Evolutionary conservation across 169 alveolate genomes (phyloP).

Genomic region (Eimeria necatrix): DNA sequence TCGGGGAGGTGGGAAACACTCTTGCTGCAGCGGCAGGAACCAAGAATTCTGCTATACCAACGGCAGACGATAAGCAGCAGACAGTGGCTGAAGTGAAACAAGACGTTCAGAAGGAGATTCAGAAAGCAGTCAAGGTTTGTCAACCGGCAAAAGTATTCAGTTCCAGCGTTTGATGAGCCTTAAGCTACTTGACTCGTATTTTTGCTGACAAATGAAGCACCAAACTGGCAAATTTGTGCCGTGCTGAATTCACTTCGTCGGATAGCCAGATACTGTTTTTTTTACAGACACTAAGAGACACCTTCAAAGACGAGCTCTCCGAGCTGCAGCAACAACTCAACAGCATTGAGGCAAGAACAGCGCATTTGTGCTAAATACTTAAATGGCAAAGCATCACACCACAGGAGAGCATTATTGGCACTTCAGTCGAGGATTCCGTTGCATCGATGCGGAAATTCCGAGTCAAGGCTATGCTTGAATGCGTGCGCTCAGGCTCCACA

Average conservation of each 20-base stretch:
- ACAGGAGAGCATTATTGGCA: no score
- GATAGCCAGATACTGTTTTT: neutral
- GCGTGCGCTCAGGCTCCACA: conserved; percentile 52
- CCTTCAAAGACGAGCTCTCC: conserved; percentile 66
- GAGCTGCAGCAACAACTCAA: conserved; percentile 74
- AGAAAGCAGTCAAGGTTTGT: conserved; percentile 77
- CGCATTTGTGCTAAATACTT: no score
- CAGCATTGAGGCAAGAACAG: conserved; percentile 70
- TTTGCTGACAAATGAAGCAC: no score
- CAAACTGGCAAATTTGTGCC: no score
- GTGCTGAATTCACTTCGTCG: neutral
- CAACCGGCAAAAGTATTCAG: neutral
- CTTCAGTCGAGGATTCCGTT: no score
- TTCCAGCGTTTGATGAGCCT: neutral
- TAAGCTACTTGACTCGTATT: neutral
- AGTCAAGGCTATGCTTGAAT: neutral
- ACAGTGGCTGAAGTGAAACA: conserved; percentile 48
- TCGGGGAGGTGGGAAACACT: conserved; percentile 29
- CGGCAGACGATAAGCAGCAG: neutral
- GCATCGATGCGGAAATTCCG: no score
- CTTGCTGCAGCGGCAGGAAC: neutral
- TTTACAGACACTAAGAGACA: conserved; percentile 74
- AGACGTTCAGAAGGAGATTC: conserved; percentile 74
- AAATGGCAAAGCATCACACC: no score
- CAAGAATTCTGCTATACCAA: conserved; percentile 6